These are phyloP conservation scores for Cladorrhinum sp. DNA, from an alignment of 2,329 filamentous ascomycete genomes.

Conservation along the genomic window DNA sequence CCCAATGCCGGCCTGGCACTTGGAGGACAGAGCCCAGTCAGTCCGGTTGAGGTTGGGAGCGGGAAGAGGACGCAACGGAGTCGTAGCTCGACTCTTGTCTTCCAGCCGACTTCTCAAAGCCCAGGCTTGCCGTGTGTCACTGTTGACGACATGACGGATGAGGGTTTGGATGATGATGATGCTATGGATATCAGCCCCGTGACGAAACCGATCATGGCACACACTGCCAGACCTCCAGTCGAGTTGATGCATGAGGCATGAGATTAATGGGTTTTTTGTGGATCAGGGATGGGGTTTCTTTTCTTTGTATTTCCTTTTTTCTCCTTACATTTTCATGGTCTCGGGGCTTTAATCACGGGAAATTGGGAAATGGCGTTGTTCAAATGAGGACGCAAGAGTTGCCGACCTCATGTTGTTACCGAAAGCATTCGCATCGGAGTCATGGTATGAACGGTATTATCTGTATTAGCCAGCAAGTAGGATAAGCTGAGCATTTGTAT, in stretches of 20 bases:
- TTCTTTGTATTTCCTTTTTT: conserved; percentile 7
- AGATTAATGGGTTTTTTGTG: not conserved
- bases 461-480: not conserved
- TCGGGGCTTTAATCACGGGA: not conserved
- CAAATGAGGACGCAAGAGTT: not conserved
- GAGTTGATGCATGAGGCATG: conserved; percentile 57
- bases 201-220: conserved; percentile 50
- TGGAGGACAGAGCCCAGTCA: conserved; percentile 23
- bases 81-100: conserved; percentile 64
- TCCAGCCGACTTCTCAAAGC: conserved; percentile 54
- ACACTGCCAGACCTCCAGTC: conserved; percentile 62
- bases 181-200: conserved; percentile 44
- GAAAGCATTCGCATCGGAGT: not conserved
- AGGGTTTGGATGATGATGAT: conserved; percentile 22
- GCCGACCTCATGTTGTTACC: not conserved
- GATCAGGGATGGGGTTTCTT: not conserved
- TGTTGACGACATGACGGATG: conserved; percentile 65
- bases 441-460: not conserved
- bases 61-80: conserved; percentile 42
- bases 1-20: conserved; percentile 17
- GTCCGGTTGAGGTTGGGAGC: conserved; percentile 40
- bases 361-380: not conserved
- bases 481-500: not conserved
- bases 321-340: conserved; percentile 1
- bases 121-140: conserved; percentile 61